Evolutionary conservation across 192 early-diverging fungal genomes (phyloP), one percentile per base, ranked within the genome.

Genomic region (Phycomyces blakesleeanus): DNA sequence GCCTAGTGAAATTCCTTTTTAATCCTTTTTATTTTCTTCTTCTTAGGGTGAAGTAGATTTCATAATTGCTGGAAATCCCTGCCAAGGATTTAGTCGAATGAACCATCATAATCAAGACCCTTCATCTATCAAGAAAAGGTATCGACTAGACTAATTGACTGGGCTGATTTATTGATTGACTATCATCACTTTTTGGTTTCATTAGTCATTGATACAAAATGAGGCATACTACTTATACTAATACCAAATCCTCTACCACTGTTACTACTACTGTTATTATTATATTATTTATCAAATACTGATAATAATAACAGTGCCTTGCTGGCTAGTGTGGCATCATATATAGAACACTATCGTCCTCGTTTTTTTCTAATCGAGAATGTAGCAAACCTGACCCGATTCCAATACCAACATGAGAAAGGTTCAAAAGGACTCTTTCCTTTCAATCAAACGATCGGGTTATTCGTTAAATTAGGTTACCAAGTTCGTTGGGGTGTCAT

Each of bases 51-150:
- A 72, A 16, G 64, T 72, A 18, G 69, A 72, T 27, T 59, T 72
- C 10, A 55, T 72, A 18, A 18, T 72, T 20, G 69, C 69, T 26
- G 69, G 69, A 21, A 66, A 65, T 20, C 69, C 69, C n/a, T 72
- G 69, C 52, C 69, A 72, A 49, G 69, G 69, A n/a, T 72, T 66
- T 24, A 57, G 51, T 3, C 55, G 44, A 6, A 44, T 64, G 39
- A 72, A 72, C 26, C 38, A 15, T 22, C 51, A 66, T 25, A 18
- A 27, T 50, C 21, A 39, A 16, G 57, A 29, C n/a, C 11, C 26
- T 5, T 10, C 39, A 8, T 47, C 26, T 20, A 50, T 61, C 15
- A 15, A 34, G 7, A 29, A 61, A 51, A 61, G 42, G 42, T 44
- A 26, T 3, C 41, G 44, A 38, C n/a, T n/a, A n/a, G n/a, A n/a